Conservation (phyloP, 2,329 filamentous ascomycete species). For the Drechslera avenae region DNA sequence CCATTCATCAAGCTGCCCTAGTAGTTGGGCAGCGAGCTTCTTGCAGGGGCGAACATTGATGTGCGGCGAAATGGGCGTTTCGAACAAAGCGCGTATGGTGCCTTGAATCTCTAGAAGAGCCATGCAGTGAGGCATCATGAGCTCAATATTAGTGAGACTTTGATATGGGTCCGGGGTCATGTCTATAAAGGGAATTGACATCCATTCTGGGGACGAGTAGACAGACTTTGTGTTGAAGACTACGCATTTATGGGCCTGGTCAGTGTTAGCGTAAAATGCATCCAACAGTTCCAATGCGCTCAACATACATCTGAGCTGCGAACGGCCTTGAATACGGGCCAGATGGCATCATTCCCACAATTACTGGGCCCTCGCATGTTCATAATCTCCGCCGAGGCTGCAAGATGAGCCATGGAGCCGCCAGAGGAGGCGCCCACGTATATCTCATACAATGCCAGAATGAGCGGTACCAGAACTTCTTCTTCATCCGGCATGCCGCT, state of each 20-base stretch:
- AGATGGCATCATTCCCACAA: slow-evolving; percentile 29
- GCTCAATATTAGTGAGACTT: slow-evolving; percentile 33
- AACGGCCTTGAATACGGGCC: slow-evolving; percentile 38
- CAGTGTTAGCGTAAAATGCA: slow-evolving; percentile 9
- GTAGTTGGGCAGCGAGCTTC: slow-evolving; percentile 20
- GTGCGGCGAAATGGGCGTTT: slow-evolving; percentile 13
- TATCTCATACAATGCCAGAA: slow-evolving; percentile 38
- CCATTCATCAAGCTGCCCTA: slow-evolving; percentile 18
- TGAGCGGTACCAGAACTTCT: slow-evolving; percentile 39
- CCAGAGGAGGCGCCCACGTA: slow-evolving; percentile 37
- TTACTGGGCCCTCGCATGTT: slow-evolving; percentile 38
- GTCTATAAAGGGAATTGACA: slow-evolving; percentile 35
- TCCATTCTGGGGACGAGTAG: slow-evolving; percentile 36
- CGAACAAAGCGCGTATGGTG: slow-evolving; percentile 30
- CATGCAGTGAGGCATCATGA: slow-evolving; percentile 34
- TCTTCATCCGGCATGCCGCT: slow-evolving; percentile 33
- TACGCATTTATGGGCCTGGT: slow-evolving; percentile 33
- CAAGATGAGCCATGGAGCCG: slow-evolving; percentile 38
- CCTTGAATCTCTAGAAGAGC: slow-evolving; percentile 19
- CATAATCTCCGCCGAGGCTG: slow-evolving; percentile 37
- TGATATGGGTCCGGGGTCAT: slow-evolving; percentile 34
- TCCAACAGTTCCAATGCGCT: neutral
- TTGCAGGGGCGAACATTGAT: slow-evolving; percentile 20
- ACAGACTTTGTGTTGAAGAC: slow-evolving; percentile 36
- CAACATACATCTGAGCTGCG: slow-evolving; percentile 36